Evolutionary conservation across 148 eudicot genomes (phyloP).

Genomic region (Gaultheria prostrata): DNA sequence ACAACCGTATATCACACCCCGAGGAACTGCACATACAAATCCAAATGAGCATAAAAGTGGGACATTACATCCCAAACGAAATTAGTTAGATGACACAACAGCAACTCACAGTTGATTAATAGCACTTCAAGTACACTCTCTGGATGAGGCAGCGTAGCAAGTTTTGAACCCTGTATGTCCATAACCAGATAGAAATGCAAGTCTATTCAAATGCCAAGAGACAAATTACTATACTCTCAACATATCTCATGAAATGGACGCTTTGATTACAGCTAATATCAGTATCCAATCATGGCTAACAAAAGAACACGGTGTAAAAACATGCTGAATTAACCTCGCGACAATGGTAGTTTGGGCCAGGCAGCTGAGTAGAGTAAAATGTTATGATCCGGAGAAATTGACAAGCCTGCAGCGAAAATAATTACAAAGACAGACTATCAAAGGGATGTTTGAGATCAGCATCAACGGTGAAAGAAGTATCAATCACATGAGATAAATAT

Average conservation of each 20-base stretch:
- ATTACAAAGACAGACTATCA: slow-evolving; percentile 5
- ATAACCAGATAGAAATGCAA: not conserved
- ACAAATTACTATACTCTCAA: not conserved
- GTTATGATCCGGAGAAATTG: slow-evolving; percentile 80
- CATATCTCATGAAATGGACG: not conserved
- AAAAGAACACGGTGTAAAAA: not conserved
- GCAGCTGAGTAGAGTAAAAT: slow-evolving; percentile 89
- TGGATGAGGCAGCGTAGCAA: slow-evolving; percentile 80
- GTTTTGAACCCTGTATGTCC: slow-evolving; percentile 67
- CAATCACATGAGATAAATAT: not conserved
- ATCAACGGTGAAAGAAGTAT: not conserved
- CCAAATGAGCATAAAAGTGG: slow-evolving; percentile 14
- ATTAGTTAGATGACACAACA: not conserved
- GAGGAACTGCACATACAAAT: slow-evolving; percentile 63
- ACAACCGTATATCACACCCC: slow-evolving; percentile 87
- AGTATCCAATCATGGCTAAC: not conserved
- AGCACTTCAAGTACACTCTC: slow-evolving; percentile 50
- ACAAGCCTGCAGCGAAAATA: slow-evolving; percentile 54
- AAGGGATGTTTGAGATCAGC: not conserved
- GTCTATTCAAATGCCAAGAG: not conserved
- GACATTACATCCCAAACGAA: not conserved
- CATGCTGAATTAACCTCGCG: slow-evolving; percentile 64
- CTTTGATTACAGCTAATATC: not conserved
- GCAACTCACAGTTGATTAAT: slow-evolving; percentile 56
- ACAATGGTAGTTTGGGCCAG: slow-evolving; percentile 96